These are phyloP conservation scores for Cladophialophora yegresii DNA, from an alignment of 2,329 filamentous ascomycete species.

Conservation along the genomic window DNA sequence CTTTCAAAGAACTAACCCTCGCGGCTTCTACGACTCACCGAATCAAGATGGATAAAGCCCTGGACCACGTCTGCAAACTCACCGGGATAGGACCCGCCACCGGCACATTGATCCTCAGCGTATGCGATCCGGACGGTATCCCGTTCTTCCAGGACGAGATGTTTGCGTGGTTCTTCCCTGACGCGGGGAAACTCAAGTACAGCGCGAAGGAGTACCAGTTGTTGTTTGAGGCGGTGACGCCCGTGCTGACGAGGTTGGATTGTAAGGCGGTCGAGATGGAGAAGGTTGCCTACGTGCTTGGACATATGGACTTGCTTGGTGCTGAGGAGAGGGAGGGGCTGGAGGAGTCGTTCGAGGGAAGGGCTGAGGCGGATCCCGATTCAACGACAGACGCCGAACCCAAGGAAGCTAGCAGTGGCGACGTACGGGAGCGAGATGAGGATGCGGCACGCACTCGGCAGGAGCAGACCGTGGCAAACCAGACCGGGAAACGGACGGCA, in stretches of 20 bases:
- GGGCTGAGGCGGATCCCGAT: no score
- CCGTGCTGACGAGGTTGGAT: constrained; percentile 24
- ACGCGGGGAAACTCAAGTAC: constrained; percentile 46
- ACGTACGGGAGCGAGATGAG: neutral
- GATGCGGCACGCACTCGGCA: neutral
- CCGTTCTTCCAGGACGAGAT: constrained; percentile 51
- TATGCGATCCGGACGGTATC: constrained; percentile 37
- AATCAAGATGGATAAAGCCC: constrained; percentile 31
- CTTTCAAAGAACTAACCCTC: constrained; percentile 10
- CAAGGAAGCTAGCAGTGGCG: neutral
- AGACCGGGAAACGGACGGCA: constrained; percentile 1
- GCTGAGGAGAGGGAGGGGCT: constrained; percentile 18
- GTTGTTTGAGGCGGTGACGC: constrained; percentile 22
- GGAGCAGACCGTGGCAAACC: neutral
- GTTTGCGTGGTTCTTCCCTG: constrained; percentile 45
- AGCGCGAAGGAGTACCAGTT: constrained; percentile 44
- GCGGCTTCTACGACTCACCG: neutral
- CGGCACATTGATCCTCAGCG: constrained; percentile 46
- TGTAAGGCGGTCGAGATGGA: constrained; percentile 31
- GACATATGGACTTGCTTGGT: constrained; percentile 30
- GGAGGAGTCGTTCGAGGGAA: constrained; percentile 13
- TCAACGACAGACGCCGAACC: neutral
- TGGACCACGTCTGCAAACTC: constrained; percentile 43
- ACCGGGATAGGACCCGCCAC: constrained; percentile 49
- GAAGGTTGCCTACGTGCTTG: constrained; percentile 34